These are phyloP conservation scores for Oryza longistaminata DNA, from an alignment of 176 grass and related monocot genomes.

Conservation along the genomic window DNA sequence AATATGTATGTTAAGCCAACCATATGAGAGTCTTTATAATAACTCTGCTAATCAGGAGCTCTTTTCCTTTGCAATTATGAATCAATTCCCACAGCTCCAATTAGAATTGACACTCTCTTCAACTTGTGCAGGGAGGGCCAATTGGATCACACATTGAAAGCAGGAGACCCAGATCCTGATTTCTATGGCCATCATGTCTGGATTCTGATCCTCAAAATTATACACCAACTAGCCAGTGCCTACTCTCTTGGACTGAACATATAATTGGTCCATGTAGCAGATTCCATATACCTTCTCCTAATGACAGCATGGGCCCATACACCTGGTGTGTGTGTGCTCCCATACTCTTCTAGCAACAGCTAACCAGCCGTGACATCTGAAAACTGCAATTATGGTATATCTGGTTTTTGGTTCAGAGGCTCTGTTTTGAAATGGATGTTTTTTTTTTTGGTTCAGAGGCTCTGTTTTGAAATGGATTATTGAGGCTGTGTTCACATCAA, in stretches of 20 bases:
- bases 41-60: not conserved
- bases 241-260: slow-evolving; percentile 32
- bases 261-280: slow-evolving; percentile 9
- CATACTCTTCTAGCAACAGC: not conserved
- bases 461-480: too few relatives aligned
- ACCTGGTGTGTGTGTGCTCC: not conserved
- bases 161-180: not conserved
- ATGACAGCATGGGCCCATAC: not conserved
- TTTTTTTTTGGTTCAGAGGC: too few relatives aligned
- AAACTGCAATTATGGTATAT: not conserved
- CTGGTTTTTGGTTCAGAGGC: too few relatives aligned
- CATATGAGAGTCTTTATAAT: not conserved
- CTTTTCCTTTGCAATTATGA: not conserved
- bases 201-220: slow-evolving; percentile 9
- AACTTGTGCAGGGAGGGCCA: not conserved
- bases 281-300: slow-evolving; percentile 6
- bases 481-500: too few relatives aligned
- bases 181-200: not conserved
- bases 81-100: not conserved
- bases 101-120: not conserved
- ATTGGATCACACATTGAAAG: slow-evolving; percentile 4
- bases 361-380: not conserved
- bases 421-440: too few relatives aligned
- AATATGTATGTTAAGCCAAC: not conserved
- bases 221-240: not conserved